Evolutionary conservation across 2,329 filamentous ascomycete genomes (phyloP), one percentile per base, ranked within the genome.

Genomic region (Hysterium pulicare): DNA sequence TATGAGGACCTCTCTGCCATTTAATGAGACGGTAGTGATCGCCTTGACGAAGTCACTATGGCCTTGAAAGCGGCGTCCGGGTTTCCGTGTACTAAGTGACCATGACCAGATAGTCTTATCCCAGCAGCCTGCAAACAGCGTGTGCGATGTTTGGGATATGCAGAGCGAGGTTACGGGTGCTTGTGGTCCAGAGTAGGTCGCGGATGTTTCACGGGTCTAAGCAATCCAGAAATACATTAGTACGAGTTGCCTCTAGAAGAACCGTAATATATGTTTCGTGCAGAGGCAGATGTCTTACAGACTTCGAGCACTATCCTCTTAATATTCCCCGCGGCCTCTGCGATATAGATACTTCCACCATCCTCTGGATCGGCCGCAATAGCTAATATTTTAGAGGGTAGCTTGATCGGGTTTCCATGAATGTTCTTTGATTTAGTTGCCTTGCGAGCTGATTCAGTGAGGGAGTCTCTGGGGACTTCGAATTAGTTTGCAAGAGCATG

Each of bases 31-130:
- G 53, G 78, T 82, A 11, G 86, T 69, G 3, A 97, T 71, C 3
- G 86, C 76, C 69, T 96, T 96, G 56, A 98, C 86, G 61, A 98
- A 98, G 69, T 98, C 93, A 2, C 79, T 75, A 66, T 97, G 91
- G 4, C 89, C 90, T 44, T 78, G 77, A 53, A 83, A 90, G 49
- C 75, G 82, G 47, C 71, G 76, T n/a, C 71, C 73, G 1, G 72
- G 68, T 22, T 72, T 64, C 33, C 72, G 74, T 3, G 80, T 80
- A 55, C 13, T 15, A 6, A 44, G 19, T 2, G 58, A 77, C 86
- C 89, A 96, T 23, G 85, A 86, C 83, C 90, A 95, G 44, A 97
- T 78, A 16, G 81, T 78, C 70, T 95, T 95, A 70, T 98, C 91
- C 93, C 93, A 98, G 45, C 84, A 93, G 24, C 90, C 91, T 19